Conservation (phyloP, 768 basidiomycete genomes). For the Ramaria rubella region DNA sequence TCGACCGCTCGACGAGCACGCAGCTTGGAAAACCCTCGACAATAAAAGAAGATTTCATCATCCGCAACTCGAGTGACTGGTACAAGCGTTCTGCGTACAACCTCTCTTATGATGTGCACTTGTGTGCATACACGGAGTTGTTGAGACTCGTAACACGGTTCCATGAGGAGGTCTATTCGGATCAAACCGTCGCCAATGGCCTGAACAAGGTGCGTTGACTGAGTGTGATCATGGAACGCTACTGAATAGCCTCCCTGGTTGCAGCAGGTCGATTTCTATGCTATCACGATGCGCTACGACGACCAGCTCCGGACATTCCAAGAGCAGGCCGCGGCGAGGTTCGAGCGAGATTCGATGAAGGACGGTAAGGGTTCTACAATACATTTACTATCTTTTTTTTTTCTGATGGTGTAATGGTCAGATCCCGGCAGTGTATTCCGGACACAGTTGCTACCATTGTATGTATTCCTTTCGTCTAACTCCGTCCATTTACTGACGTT, state of each 20-base stretch:
- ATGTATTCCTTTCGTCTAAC: background rate
- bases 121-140: constrained; percentile 66
- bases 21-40: constrained; percentile 84
- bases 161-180: constrained; percentile 53
- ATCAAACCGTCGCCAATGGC: background rate
- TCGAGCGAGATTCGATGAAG: constrained; percentile 10
- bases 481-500: constrained; percentile 14
- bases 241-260: background rate
- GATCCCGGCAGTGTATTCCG: constrained; percentile 9
- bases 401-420: background rate
- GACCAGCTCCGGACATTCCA: constrained; percentile 10
- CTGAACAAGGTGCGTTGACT: background rate
- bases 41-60: constrained; percentile 71
- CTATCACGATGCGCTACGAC: constrained; percentile 12
- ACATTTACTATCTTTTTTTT: background rate
- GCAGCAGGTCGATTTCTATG: constrained; percentile 10
- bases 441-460: constrained; percentile 5
- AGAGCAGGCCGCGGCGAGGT: constrained; percentile 8
- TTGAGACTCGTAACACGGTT: constrained; percentile 66
- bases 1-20: constrained; percentile 82
- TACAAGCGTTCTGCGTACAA: constrained; percentile 64
- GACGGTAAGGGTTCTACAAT: constrained; percentile 9
- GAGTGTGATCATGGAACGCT: background rate
- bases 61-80: constrained; percentile 68
- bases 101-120: constrained; percentile 64